Evolutionary conservation across 2,329 filamentous ascomycete species (phyloP), one percentile per base, ranked within the genome.

Genomic region (Trichoderma atrobrunneum): DNA sequence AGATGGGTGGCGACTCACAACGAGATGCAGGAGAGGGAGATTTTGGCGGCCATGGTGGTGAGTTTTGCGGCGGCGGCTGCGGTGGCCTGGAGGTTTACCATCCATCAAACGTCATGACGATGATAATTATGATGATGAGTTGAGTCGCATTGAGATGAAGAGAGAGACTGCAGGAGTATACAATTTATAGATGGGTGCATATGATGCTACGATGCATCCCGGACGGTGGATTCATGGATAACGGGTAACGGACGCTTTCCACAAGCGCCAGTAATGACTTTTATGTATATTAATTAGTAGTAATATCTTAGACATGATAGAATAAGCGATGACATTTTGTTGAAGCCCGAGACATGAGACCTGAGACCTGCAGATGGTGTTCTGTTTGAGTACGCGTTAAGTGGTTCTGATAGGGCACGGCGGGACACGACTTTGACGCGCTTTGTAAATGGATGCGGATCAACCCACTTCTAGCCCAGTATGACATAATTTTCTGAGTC

Each of bases 1-100:
- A 30, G 71, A 62, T 72, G 71, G 71, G 18, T 72, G 16, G 39
- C 70, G n/a, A 68, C 70, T 18, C 18, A 34, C n/a, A 30, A 61
- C 7, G 70, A 30, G 63, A 12, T 69, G 26, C 34, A 34, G 24
- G 18, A 32, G 14, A 26, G 43, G 5, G 62, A 43, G 63, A 14
- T 72, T n/a, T 32, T 60, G 28, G 24, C 21, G 14, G 70, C 54
- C 56, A 69, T 72, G 63, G 56, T 56, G 54, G 28, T 69, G 54
- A 62, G 26, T 28, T 51, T 26, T 24, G 32, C 30, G 36, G 63
- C 64, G 3, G 56, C 64, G 14, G 64, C 70, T 8, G 36, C 7
- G 6, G 36, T 48, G 30, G 70, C 70, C 16, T 72, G 64, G 63
- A 72, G 64, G 7, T 39, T 61, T 16, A 72, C 70, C 10, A 69